Percentiles rank a stretch among this genome's conserved stretches.
Evolutionary conservation across 805 yeast genomes (phyloP).

Genomic region (Yarrowia phangngaensis): DNA sequence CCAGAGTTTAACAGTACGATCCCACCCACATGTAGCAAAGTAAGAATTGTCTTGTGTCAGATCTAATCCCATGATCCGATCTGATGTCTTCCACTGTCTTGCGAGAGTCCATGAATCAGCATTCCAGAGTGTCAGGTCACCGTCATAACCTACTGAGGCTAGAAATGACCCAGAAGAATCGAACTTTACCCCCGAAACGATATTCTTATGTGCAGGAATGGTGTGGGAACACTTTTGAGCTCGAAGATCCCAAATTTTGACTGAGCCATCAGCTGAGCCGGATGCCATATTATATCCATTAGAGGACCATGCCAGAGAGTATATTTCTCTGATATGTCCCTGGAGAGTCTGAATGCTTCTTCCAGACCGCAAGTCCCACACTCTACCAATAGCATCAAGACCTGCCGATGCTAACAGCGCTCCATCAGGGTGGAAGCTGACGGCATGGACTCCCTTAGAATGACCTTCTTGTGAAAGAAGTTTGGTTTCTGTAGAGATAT

Average conservation of each 20-base stretch:
- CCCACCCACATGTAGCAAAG: constrained; percentile 77
- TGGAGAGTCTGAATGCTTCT: constrained; percentile 52
- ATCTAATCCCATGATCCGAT: constrained; percentile 71
- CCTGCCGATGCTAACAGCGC: constrained; percentile 73
- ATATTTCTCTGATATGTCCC: constrained; percentile 71
- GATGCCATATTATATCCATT: constrained; percentile 75
- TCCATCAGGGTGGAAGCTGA: constrained; percentile 63
- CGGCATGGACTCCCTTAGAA: constrained; percentile 60
- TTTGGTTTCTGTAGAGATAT: constrained; percentile 48
- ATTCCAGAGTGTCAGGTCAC: constrained; percentile 54
- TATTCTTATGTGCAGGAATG: constrained; percentile 70
- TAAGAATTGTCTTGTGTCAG: constrained; percentile 43
- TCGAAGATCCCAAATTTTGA: constrained; percentile 86
- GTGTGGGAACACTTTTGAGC: constrained; percentile 44
- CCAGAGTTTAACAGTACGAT: constrained; percentile 71
- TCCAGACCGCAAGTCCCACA: constrained; percentile 90
- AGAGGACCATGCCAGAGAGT: constrained; percentile 67
- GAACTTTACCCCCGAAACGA: constrained; percentile 65
- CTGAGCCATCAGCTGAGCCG: constrained; percentile 76
- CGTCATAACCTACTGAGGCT: constrained; percentile 69
- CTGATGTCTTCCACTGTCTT: constrained; percentile 48
- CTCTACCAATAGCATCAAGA: constrained; percentile 61
- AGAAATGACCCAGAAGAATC: constrained; percentile 48
- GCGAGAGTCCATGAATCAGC: constrained; percentile 61
- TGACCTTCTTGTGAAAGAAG: constrained; percentile 83